phyloP scores from a whole-genome alignment of 139 green algal species.

The Chlorella sp. region DNA sequence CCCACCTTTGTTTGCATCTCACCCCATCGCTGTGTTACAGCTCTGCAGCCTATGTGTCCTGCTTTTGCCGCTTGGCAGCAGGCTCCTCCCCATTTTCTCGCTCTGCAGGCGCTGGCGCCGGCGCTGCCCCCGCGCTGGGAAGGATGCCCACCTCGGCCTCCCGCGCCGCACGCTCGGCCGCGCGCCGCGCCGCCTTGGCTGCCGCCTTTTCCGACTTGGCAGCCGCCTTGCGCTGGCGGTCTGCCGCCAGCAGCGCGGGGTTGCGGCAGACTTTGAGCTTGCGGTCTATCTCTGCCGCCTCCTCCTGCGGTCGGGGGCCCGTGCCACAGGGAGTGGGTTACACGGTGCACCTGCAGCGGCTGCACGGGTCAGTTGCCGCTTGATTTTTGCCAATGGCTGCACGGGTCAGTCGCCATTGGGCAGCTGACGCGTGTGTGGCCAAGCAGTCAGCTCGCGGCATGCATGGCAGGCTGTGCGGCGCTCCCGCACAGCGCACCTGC shows the following conservation, averaged over 20 bases:
- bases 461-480: not conserved
- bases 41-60: no score
- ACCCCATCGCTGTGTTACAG: no score
- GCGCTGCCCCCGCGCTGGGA: not conserved
- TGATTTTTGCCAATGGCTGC: not conserved
- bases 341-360: no score
- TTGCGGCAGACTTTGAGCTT: constrained; percentile 31
- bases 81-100: no score
- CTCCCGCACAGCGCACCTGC: not conserved
- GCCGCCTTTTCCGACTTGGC: constrained; percentile 21
- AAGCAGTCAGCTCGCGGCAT: no score
- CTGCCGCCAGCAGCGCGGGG: not conserved
- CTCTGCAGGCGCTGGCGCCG: not conserved
- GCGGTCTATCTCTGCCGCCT: constrained; percentile 1
- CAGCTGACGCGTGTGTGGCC: not conserved
- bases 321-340: no score
- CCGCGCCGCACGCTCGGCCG: not conserved
- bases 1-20: no score
- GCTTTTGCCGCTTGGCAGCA: not conserved
- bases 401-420: not conserved
- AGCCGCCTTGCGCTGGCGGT: not conserved
- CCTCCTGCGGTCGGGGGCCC: not conserved
- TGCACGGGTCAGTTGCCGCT: not conserved
- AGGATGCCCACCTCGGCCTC: constrained; percentile 15
- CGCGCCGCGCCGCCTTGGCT: constrained; percentile 14